Percentiles rank a stretch among this genome's conserved stretches.
Conservation (phyloP, 257 asterid species). For the Echium plantagineum region DNA sequence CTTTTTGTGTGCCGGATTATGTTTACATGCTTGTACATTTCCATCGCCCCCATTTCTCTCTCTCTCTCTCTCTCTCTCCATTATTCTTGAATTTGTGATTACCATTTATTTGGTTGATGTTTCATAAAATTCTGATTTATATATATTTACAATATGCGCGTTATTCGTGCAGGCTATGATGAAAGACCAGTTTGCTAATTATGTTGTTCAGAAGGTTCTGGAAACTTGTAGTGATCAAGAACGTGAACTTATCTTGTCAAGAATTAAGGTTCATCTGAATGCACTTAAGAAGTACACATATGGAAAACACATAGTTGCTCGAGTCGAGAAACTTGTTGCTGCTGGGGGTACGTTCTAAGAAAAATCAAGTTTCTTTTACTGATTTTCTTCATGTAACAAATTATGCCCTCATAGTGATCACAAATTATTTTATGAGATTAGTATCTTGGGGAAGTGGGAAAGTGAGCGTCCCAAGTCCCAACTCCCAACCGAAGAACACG, state of each 20-base stretch:
- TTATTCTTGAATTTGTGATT: too few relatives aligned
- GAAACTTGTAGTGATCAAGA: slow-evolving; percentile 77
- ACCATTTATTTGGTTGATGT: background rate
- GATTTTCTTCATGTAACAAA: background rate
- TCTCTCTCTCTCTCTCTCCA: too few relatives aligned
- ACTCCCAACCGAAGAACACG: too few relatives aligned
- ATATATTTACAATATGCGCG: background rate
- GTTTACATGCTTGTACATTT: too few relatives aligned
- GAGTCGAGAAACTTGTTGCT: slow-evolving; percentile 76
- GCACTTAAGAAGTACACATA: slow-evolving; percentile 79
- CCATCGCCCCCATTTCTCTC: too few relatives aligned
- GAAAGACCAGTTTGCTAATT: slow-evolving; percentile 79
- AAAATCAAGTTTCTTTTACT: background rate
- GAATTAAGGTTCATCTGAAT: slow-evolving; percentile 68
- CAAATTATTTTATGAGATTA: background rate
- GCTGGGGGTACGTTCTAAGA: slow-evolving; percentile 48
- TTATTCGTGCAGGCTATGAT: slow-evolving; percentile 52
- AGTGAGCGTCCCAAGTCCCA: too few relatives aligned
- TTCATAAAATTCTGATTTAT: background rate
- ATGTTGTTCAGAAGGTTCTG: slow-evolving; percentile 72
- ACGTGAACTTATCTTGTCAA: slow-evolving; percentile 65
- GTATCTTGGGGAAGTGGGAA: background rate
- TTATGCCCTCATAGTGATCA: background rate
- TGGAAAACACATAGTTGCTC: slow-evolving; percentile 78
- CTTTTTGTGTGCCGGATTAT: too few relatives aligned